Conservation (phyloP, 176 grass and related monocot species). For the Musa itinerans region DNA sequence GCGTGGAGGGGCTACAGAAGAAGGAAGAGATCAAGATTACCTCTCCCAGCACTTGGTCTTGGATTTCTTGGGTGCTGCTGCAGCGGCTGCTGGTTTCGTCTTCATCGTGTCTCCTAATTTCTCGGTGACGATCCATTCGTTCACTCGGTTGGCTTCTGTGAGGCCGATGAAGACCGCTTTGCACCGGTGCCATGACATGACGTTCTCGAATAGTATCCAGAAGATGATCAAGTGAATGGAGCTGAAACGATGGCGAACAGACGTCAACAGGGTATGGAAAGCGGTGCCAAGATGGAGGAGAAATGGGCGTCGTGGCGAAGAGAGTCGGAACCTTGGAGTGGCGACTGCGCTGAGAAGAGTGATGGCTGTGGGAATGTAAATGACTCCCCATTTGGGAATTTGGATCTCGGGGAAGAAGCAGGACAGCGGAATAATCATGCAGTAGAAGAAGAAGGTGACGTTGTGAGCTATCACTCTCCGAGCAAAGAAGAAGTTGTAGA, state of each 20-base stretch:
- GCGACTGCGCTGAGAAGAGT: constrained; percentile 10
- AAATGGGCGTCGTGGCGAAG: neutral
- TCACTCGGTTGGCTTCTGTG: constrained; percentile 48
- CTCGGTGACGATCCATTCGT: constrained; percentile 81
- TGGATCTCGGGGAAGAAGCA: constrained; percentile 8
- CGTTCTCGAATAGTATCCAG: constrained; percentile 70
- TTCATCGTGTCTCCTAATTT: constrained; percentile 48
- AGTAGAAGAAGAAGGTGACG: constrained; percentile 16
- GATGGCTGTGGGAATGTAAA: constrained; percentile 6
- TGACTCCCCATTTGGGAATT: constrained; percentile 2
- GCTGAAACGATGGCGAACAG: constrained; percentile 17
- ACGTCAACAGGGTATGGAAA: neutral
- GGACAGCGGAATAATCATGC: neutral
- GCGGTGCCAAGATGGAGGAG: neutral
- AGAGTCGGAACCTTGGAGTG: constrained; percentile 5
- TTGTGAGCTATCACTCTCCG: neutral
- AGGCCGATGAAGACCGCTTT: constrained; percentile 61
- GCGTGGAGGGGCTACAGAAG: neutral
- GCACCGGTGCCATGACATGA: constrained; percentile 56
- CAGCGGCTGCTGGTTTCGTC: constrained; percentile 18
- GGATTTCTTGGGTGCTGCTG: constrained; percentile 1
- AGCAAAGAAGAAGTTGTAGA: constrained; percentile 19
- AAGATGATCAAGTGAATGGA: constrained; percentile 39
- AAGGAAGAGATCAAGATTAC: constrained; percentile 19
- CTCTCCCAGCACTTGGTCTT: constrained; percentile 29